These are phyloP conservation scores for Chlamydomonas reinhardtii DNA, from an alignment of 163 green algal species.

Conservation along the genomic window DNA sequence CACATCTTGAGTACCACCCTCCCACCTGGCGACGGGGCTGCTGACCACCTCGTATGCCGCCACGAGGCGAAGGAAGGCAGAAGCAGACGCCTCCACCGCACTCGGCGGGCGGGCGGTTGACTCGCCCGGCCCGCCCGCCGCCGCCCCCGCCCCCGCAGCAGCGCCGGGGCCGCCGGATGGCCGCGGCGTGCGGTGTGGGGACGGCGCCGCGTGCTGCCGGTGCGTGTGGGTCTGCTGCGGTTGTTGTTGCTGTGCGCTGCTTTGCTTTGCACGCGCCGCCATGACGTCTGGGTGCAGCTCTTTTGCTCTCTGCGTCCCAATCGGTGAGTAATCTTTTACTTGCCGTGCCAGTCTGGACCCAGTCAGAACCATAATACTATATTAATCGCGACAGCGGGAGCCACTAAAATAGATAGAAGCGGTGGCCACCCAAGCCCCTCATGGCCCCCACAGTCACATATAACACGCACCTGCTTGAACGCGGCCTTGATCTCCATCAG, in stretches of 20 bases:
- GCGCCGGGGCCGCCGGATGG: background rate
- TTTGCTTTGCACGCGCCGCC: background rate
- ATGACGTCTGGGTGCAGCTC: conserved; percentile 45
- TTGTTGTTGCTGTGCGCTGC: background rate
- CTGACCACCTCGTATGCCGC: conserved; percentile 42
- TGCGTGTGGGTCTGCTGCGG: background rate
- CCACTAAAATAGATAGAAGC: too few species aligned
- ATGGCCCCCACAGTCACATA: too few species aligned
- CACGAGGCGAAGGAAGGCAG: conserved; percentile 20
- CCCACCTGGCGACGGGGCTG: background rate
- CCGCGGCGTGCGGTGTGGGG: background rate
- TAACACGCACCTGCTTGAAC: conserved; percentile 13
- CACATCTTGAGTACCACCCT: background rate
- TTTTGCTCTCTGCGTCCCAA: conserved; percentile 20
- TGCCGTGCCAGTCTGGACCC: too few species aligned
- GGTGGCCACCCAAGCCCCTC: too few species aligned
- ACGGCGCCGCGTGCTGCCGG: background rate
- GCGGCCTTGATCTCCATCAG: conserved; percentile 31
- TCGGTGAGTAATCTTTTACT: too few species aligned
- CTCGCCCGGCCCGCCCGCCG: background rate
- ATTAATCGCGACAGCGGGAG: too few species aligned
- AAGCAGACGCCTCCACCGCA: background rate
- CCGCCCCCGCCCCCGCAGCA: background rate
- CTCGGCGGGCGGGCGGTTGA: too few species aligned
- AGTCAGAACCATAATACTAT: too few species aligned